These are phyloP conservation scores for Ophiostoma fasciatum DNA, from an alignment of 2,329 filamentous ascomycete genomes.

Conservation along the genomic window DNA sequence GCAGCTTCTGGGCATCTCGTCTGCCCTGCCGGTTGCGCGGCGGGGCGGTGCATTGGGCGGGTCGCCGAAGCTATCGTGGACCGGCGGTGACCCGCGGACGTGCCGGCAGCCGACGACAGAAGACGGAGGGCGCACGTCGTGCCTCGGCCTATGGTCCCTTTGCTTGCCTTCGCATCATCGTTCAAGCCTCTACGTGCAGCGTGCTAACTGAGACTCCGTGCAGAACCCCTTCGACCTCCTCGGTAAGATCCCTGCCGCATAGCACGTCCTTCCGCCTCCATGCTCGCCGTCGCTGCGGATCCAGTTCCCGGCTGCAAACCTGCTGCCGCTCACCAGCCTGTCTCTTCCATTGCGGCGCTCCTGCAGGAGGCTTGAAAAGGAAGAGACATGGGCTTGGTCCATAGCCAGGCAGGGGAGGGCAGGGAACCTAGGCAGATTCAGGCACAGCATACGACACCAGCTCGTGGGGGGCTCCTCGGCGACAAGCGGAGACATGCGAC, in stretches of 20 bases:
- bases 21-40: too few species aligned
- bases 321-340: neutral
- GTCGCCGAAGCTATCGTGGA: too few species aligned
- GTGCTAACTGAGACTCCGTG: conserved; percentile 7
- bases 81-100: too few species aligned
- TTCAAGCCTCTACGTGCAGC: neutral
- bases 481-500: neutral
- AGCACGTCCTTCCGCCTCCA: neutral
- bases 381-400: conserved; percentile 1
- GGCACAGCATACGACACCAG: too few species aligned
- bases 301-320: neutral
- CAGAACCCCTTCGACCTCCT: conserved; percentile 98
- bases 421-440: too few species aligned
- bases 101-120: too few species aligned
- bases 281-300: neutral
- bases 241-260: conserved; percentile 45
- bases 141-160: too few species aligned
- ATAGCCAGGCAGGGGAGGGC: neutral
- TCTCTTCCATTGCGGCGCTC: neutral
- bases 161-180: too few species aligned
- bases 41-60: too few species aligned
- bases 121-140: too few species aligned
- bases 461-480: too few species aligned
- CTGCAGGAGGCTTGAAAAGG: neutral
- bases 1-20: too few species aligned